Percentiles rank a stretch among this genome's conserved stretches.
phyloP scores from a whole-genome alignment of 2,329 filamentous ascomycete genomes.

The Fusarium sp. region DNA sequence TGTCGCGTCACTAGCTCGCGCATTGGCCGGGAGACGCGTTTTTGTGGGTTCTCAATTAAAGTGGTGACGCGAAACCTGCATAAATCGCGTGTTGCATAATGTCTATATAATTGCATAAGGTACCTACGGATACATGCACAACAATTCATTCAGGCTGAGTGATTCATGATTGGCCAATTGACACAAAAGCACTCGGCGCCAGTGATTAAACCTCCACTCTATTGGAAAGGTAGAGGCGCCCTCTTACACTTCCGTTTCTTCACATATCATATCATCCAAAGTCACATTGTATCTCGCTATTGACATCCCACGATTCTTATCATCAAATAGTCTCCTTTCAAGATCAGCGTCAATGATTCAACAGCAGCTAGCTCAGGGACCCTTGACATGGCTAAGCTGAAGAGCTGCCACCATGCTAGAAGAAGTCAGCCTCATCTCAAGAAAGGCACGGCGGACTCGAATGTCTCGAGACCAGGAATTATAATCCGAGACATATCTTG shows the following conservation, averaged over 20 bases:
- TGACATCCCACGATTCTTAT: neutral
- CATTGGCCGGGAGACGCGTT: conserved; percentile 44
- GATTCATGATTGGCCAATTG: neutral
- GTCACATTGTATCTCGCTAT: neutral
- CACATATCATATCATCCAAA: neutral
- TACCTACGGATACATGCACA: neutral
- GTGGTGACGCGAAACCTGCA: conserved; percentile 37
- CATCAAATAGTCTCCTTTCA: neutral
- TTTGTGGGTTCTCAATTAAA: conserved; percentile 43
- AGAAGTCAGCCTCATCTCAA: neutral
- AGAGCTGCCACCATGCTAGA: neutral
- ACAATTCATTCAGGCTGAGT: neutral
- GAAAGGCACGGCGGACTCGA: neutral
- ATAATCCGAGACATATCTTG: neutral
- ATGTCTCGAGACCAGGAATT: neutral
- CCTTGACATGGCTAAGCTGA: neutral
- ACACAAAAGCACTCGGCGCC: neutral
- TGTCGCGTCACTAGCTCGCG: conserved; percentile 38
- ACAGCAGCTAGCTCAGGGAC: neutral
- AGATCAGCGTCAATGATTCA: neutral
- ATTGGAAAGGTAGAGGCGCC: too few relatives aligned
- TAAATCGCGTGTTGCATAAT: neutral
- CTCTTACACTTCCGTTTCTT: neutral
- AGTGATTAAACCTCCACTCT: neutral
- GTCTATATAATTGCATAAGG: neutral